phyloP scores from a whole-genome alignment of 2,329 filamentous ascomycete species.

The Clarireedia monteithiana region DNA sequence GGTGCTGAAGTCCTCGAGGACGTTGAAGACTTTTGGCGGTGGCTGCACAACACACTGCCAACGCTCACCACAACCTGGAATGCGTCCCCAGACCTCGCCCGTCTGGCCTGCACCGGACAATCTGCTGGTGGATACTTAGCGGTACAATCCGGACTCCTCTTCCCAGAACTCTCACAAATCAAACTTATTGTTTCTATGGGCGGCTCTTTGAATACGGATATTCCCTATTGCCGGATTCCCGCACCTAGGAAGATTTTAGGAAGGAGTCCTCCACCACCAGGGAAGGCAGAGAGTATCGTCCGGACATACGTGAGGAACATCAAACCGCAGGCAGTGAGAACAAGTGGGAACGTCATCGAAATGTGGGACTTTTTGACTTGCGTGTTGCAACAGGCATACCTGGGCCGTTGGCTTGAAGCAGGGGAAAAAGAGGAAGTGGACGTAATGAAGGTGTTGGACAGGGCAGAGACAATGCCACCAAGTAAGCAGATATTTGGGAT shows the following conservation, averaged over 20 bases:
- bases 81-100: not conserved
- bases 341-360: not conserved
- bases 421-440: not conserved
- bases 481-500: not conserved
- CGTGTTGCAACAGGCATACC: not conserved
- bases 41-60: constrained; percentile 28
- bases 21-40: constrained; percentile 39
- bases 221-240: not conserved
- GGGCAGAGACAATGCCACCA: not conserved
- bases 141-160: not conserved
- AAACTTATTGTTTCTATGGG: not conserved
- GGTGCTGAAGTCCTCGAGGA: constrained; percentile 39
- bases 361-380: not conserved
- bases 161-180: not conserved
- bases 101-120: not conserved
- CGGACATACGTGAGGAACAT: not conserved
- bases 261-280: not conserved
- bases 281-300: not conserved
- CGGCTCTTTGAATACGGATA: not conserved
- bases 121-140: not conserved
- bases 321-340: not conserved
- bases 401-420: not conserved
- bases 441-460: not conserved
- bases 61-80: not conserved
- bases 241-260: not conserved